Evolutionary conservation across 176 grass and related monocot genomes (phyloP), one percentile per base, ranked within the genome.

Genomic region (Oryza nivara): DNA sequence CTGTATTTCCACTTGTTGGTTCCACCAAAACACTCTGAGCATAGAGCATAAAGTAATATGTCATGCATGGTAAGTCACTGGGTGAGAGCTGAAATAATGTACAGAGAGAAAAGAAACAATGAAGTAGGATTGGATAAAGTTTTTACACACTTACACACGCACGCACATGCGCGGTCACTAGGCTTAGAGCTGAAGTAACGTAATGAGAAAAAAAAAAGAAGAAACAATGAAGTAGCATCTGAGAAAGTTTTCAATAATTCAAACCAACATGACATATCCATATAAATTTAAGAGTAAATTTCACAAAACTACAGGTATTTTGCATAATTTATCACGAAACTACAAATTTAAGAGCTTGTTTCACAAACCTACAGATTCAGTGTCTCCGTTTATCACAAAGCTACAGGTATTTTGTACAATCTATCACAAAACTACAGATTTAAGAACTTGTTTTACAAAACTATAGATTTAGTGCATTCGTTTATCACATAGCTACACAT

Each of bases 1-100:
- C 93, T 56, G 96, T 98, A 54, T 98, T 95, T 44, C 96, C 96
- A 85, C 96, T 98, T 41, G 96, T 98, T 45, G 96, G 77, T 86
- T 98, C 96, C 83, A 98, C 93, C 85, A 95, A 77, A 65, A 91
- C 91, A 88, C 91, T 94, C 89, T 94, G 67, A 44, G 67, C 7
- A 84, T 10, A 73, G 28, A 85, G 68, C 47, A 84, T 1, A 41
- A 73, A 35, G 44, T 19, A 26, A 45, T 23, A 78, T 76, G 48
- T 13, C 47, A 70, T 60, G 47, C 16, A 78, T 43, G 8, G 6
- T 68, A 36, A 4, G 20, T 9, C 20, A 61, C 56, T 15, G 58
- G 46, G 72, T 32, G 4, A 3, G 11, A 77, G 10, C 49, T 61
- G 26, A 63, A 7, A 34, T 17, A 60, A 78, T 78, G 43, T 5